Evolutionary conservation across 2,329 filamentous ascomycete genomes (phyloP), one percentile per base, ranked within the genome.

Genomic region (Westerdykella ornata): DNA sequence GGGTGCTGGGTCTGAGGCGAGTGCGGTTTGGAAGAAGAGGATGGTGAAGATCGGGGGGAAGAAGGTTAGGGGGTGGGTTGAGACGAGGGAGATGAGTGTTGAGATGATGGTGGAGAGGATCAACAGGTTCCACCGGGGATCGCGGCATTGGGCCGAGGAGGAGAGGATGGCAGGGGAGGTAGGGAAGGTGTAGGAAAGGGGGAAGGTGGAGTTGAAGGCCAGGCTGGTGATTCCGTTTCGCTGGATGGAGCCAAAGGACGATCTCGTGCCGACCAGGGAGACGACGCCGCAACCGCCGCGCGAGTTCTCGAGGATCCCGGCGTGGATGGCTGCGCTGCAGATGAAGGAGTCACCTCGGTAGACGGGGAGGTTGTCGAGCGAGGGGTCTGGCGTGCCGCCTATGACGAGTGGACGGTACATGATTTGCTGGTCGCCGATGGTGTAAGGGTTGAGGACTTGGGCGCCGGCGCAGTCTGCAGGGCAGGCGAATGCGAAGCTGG

Each of bases 351-450:
- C 63, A 12, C 59, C 63, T 7, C 63, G 58, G 30, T 67, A 67
- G 12, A 58, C 43, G 3, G 36, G 35, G 12, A 52, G 44, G 16
- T 49, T 37, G 14, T 37, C 47, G 28, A 46, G 46, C 2, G 46
- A 35, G 13, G 29, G 37, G 11, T 63, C 52, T n/a, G 47, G 22
- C 2, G 70, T 65, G 2, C 83, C 83, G n/a, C 84, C 84, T 18
- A 88, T 72, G 2, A 88, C 75, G n/a, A 86, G 61, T 1, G 80
- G 70, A 17, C 66, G 68, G 57, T 87, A 87, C 35, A 76, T 70
- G 38, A 85, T 68, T 49, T 82, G 77, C 52, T 82, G 73, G 37
- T 72, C 71, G 12, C 76, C 76, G 35, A 79, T 72, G 11, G 69
- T 64, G 45, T 72, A 67, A 18, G 75, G 73, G 32, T 76, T 69